phyloP scores from a whole-genome alignment of 192 early-diverging fungal species.

The Coemansia sp. region DNA sequence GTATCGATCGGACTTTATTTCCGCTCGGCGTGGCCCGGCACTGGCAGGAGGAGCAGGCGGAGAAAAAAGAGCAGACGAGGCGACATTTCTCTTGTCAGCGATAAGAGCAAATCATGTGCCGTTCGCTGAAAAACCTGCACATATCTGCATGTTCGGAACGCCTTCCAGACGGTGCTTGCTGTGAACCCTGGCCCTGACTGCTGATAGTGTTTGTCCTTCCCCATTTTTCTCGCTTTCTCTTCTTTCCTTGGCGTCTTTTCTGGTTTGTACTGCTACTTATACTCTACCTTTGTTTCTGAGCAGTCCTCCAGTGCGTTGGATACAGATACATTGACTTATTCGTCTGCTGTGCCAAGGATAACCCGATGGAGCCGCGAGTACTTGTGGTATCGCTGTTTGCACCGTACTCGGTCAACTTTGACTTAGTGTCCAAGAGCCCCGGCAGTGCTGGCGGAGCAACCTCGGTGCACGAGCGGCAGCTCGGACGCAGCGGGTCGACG shows the following conservation, averaged over 20 bases:
- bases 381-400: constrained; percentile 72
- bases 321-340: too few species aligned
- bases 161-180: not conserved
- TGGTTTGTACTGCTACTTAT: too few species aligned
- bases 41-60: too few species aligned
- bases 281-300: too few species aligned
- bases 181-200: not conserved
- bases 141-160: constrained; percentile 3
- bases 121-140: constrained; percentile 1
- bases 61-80: too few species aligned
- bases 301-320: too few species aligned
- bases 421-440: constrained; percentile 15
- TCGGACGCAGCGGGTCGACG: constrained; percentile 29
- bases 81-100: too few species aligned
- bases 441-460: constrained; percentile 1
- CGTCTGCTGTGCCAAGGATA: too few species aligned
- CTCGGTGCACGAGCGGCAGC: constrained; percentile 18
- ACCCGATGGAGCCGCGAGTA: constrained; percentile 52
- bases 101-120: not conserved
- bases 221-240: not conserved
- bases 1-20: not conserved
- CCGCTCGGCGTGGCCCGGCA: too few species aligned
- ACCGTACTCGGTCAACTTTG: constrained; percentile 68
- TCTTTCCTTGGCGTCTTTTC: not conserved
- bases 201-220: not conserved